Evolutionary conservation across 1,284 basidiomycete genomes (phyloP).

Genomic region (Cutaneotrichosporon dermatis): DNA sequence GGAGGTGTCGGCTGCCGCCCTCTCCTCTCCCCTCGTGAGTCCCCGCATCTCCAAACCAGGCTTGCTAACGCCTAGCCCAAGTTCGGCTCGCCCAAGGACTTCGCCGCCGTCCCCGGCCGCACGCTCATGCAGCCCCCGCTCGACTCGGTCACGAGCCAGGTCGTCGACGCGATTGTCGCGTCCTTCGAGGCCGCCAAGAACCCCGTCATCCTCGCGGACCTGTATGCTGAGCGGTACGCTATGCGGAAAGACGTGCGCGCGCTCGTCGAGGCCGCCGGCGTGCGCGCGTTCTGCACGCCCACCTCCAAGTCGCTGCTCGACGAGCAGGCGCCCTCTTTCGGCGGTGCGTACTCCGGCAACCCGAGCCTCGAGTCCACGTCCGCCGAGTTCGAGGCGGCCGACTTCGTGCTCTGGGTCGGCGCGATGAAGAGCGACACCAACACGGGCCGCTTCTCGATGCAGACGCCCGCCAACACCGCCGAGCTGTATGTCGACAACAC

Average conservation of each 20-base stretch:
- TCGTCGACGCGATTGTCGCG: conserved; percentile 66
- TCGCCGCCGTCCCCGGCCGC: not conserved
- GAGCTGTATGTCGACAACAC: conserved; percentile 81
- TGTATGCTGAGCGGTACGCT: conserved; percentile 76
- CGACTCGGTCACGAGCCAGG: conserved; percentile 57
- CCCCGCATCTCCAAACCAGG: not conserved
- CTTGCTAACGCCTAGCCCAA: conserved; percentile 2
- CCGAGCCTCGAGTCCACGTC: conserved; percentile 69
- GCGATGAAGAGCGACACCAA: conserved; percentile 83
- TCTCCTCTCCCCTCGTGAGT: conserved; percentile 9
- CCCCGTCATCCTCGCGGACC: conserved; percentile 78
- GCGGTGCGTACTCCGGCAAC: conserved; percentile 79
- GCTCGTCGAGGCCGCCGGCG: conserved; percentile 64
- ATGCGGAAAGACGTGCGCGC: conserved; percentile 65
- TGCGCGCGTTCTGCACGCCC: conserved; percentile 60
- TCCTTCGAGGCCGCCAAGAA: conserved; percentile 64
- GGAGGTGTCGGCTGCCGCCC: conserved; percentile 52
- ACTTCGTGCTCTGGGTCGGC: conserved; percentile 81
- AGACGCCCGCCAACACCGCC: conserved; percentile 54
- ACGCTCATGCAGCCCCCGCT: conserved; percentile 2
- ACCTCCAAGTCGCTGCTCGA: conserved; percentile 81
- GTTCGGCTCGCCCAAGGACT: conserved; percentile 6
- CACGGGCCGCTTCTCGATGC: conserved; percentile 52
- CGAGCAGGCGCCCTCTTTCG: conserved; percentile 74
- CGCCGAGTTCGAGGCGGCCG: conserved; percentile 72